A percentile compares a stretch with the other conserved stretches of the same genome.
Conservation (phyloP, 2,329 filamentous ascomycete species). For the Neoascochyta sp. region DNA sequence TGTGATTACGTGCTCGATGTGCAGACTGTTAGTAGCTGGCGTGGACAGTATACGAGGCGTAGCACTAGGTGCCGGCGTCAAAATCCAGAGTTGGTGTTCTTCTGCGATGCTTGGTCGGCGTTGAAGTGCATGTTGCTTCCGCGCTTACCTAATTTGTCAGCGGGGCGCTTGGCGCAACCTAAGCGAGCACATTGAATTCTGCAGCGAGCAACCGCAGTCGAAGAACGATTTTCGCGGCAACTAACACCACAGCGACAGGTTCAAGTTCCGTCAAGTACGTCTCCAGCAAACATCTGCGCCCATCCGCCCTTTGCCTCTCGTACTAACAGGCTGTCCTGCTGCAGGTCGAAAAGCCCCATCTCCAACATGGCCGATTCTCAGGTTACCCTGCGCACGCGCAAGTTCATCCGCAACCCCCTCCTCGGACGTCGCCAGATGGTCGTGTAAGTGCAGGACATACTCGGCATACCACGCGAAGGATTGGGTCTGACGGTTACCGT, state of each 20-base stretch:
- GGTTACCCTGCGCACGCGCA: conserved; percentile 77
- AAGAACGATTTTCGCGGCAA: too few species aligned
- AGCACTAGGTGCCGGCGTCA: too few species aligned
- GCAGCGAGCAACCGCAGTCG: conserved; percentile 8
- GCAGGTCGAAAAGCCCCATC: conserved; percentile 33
- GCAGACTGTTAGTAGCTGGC: too few species aligned
- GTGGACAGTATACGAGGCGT: too few species aligned
- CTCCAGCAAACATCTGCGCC: conserved; percentile 6
- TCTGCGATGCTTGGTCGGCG: not conserved
- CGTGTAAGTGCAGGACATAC: conserved; percentile 61
- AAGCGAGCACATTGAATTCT: conserved; percentile 3
- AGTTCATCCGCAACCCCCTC: conserved; percentile 99
- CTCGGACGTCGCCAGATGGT: conserved; percentile 99
- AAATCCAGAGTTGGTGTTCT: too few species aligned
- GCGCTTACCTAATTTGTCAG: conserved; percentile 21
- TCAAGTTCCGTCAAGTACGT: conserved; percentile 36
- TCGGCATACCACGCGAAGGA: conserved; percentile 12
- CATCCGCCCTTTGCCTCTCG: conserved; percentile 4
- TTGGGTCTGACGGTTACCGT: conserved; percentile 29
- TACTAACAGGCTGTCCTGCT: conserved; percentile 15
- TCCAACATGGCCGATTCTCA: conserved; percentile 76
- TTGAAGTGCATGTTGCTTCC: not conserved
- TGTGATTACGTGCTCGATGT: too few species aligned
- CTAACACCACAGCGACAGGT: conserved; percentile 34
- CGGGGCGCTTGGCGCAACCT: conserved; percentile 5